Conservation (phyloP, 116 monocot species). For the Cymodocea nodosa region DNA sequence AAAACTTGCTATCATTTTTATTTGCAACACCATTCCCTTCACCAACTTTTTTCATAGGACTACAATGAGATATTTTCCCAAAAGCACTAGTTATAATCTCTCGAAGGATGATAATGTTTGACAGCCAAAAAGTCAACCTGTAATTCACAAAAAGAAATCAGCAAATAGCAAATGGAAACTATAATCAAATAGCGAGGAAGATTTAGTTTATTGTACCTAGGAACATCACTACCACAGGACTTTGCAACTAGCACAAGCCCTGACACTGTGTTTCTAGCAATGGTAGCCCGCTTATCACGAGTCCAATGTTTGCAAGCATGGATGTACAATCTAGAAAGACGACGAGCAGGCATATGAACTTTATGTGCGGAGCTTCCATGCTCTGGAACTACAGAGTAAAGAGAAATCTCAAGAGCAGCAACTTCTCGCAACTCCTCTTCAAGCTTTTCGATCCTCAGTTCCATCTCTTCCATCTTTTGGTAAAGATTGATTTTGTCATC, state of each 20-base stretch:
- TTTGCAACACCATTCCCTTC: constrained; percentile 42
- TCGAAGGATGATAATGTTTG: constrained; percentile 80
- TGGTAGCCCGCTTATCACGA: constrained; percentile 62
- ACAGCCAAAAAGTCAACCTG: constrained; percentile 97
- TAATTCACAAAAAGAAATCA: constrained; percentile 12
- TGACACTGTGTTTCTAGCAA: constrained; percentile 82
- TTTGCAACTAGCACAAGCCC: constrained; percentile 81
- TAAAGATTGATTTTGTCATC: constrained; percentile 27
- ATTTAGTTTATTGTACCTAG: constrained; percentile 46
- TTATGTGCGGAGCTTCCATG: constrained; percentile 97
- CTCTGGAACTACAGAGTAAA: constrained; percentile 86
- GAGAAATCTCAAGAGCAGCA: constrained; percentile 96
- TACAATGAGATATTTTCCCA: constrained; percentile 34
- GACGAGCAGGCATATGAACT: constrained; percentile 85
- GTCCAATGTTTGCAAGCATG: constrained; percentile 87
- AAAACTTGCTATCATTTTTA: constrained; percentile 17
- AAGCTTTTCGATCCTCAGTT: constrained; percentile 66
- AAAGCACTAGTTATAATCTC: constrained; percentile 74
- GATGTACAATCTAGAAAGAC: constrained; percentile 82
- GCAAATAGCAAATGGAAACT: too few relatives aligned
- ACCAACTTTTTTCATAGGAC: constrained; percentile 10
- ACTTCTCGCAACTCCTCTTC: constrained; percentile 96
- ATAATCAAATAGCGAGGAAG: too few relatives aligned
- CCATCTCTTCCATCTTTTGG: constrained; percentile 69
- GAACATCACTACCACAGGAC: constrained; percentile 85